A percentile compares a stretch with the other conserved stretches of the same genome.
These are phyloP conservation scores for Trichoderma gamsii DNA, from an alignment of 495 filamentous ascomycete genomes.

Conservation along the genomic window DNA sequence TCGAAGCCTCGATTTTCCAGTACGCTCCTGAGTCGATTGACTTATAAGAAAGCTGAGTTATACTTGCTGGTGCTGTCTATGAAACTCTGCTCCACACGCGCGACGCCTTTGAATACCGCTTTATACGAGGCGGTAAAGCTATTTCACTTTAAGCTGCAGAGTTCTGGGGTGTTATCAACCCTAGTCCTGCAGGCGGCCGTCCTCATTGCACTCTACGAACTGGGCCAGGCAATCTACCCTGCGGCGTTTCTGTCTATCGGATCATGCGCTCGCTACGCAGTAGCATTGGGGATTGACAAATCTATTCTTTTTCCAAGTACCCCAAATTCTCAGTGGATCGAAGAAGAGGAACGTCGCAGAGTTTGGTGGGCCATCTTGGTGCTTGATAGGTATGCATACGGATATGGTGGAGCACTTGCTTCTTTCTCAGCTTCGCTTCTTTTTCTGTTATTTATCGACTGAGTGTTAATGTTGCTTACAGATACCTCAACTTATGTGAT, in stretches of 20 bases:
- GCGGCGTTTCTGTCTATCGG: conserved; percentile 44
- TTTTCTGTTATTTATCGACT: not conserved
- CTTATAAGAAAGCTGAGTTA: conserved; percentile 35
- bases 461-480: not conserved
- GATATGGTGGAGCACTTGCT: not conserved
- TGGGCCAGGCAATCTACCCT: conserved; percentile 46
- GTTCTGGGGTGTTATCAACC: conserved; percentile 36
- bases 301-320: conserved; percentile 12
- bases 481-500: not conserved
- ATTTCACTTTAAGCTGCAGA: conserved; percentile 36
- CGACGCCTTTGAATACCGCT: conserved; percentile 11
- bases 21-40: conserved; percentile 30
- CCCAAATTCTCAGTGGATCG: conserved; percentile 28
- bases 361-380: conserved; percentile 49
- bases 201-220: conserved; percentile 42
- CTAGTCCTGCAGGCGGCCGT: conserved; percentile 39
- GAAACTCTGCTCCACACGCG: conserved; percentile 37
- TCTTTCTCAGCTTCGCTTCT: not conserved
- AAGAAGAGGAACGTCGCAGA: conserved; percentile 43
- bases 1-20: conserved; percentile 38
- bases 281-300: conserved; percentile 38
- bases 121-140: conserved; percentile 41
- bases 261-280: conserved; percentile 37
- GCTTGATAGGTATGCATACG: conserved; percentile 40
- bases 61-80: conserved; percentile 45